Base-by-base conservation (phyloP, 768 basidiomycete species). In the Suillus fuscotomentosus region DNA sequence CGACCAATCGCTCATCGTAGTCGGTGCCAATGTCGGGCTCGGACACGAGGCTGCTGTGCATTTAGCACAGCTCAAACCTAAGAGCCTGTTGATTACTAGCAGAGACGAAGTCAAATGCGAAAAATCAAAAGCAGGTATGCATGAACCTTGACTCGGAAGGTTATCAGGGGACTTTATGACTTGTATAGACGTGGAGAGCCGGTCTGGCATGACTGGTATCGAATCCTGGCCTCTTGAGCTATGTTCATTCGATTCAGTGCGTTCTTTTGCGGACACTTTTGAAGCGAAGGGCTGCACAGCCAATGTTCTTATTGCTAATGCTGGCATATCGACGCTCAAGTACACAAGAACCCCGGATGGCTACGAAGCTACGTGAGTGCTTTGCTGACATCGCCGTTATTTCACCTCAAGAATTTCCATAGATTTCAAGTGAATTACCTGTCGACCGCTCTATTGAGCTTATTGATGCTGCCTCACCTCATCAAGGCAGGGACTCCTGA, bases 341-440 rank as follows among this genome's bases (percentile, higher is more conserved):
- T 77, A 73, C 36, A 15, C n/a, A 9, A 69, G 64, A 64, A 79
- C 78, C 3, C 60, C 61, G 45, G 78, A 79, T 56, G 79, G 77
- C 41, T 80, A 74, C 71, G 79, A 80, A 69, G 69, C 68, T 43
- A 73, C 68, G 79, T 79, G 50, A 38, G 78, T 61, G 31, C 55
- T 39, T 63, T 22, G 36, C 60, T 14, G 45, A 45, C 47, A 15
- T 63, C 3, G 31, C n/a, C 31, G 36, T 48, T 8, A 45, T 4
- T 34, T 11, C 13, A 3, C 5, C 34, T 70, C 20, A 65, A 7
- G 47, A 63, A 38, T 1, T 43, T 45, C 22, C 13, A 22, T 47
- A 80, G 78, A 9, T 51, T 80, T 4, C 77, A 79, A 65, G 73
- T 77, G 34, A 79, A 80, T 63, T 73, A 75, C 56, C 65, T 80